Evolutionary conservation across 1,284 basidiomycete genomes (phyloP), one percentile per base, ranked within the genome.

Genomic region (Ceratobasidium theobromae): DNA sequence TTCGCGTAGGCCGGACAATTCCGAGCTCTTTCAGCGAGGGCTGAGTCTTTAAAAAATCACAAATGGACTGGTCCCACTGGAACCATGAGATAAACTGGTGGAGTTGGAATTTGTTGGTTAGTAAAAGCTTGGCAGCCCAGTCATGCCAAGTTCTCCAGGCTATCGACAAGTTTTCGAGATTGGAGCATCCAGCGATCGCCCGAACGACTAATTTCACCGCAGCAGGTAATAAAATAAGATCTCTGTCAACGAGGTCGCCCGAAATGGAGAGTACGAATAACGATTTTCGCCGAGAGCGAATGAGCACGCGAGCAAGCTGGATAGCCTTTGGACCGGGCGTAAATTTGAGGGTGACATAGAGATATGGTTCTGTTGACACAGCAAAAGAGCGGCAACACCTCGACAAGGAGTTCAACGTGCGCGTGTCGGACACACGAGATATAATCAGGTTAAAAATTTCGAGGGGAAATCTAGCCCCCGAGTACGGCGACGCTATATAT

Each of bases 151-250:
- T 21, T n/a, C 57, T 38, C 57, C 57, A 60, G n/a, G 32, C 30
- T 14, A 21, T 25, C 27, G 57, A 60, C 45, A 60, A 27, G 43
- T 21, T 60, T 4, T n/a, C 21, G 4, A 60, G 57, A 45, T 60
- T 60, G n/a, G 57, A 33, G 33, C 57, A 60, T 11, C 57, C 41
- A 14, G n/a, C 57, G 18, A 60, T 60, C 5, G 57, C 57, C 16
- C 18, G 41, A n/a, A 60, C 14, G 4, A 48, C 14, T 1, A 60
- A 21, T 25, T 49, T 60, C 32, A 60, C 18, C 5, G 30, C 57
- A 35, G 57, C 43, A 8, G 57, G 57, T 11, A 60, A 49, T 23
- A 60, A n/a, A 8, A 25, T 9, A 12, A 23, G n/a, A 12, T 55
- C 53, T 16, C 35, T 16, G 53, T 55, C 53, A 43, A 55, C 16